Conservation (phyloP, 2,329 filamentous ascomycete genomes). For the Apiospora saccharicola region DNA sequence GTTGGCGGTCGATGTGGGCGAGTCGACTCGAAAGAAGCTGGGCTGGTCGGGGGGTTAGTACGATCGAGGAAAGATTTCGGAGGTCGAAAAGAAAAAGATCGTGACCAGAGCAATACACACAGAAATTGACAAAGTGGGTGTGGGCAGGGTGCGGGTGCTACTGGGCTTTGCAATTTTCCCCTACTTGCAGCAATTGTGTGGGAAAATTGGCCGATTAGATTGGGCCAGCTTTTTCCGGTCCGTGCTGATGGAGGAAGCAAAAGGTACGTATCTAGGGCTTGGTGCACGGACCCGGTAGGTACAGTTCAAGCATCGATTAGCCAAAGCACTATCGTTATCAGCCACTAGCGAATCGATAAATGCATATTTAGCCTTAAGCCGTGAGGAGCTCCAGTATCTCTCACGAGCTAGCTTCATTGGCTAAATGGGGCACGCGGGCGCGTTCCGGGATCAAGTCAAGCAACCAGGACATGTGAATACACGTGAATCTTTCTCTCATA, state of each 20-base stretch:
- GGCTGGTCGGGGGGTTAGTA: slow-evolving; percentile 39
- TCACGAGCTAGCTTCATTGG: background rate
- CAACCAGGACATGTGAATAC: background rate
- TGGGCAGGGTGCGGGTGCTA: slow-evolving; percentile 23
- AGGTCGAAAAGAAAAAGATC: slow-evolving; percentile 19
- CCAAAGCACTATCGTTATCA: background rate
- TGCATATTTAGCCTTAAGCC: background rate
- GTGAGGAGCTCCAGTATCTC: background rate
- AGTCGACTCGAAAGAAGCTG: slow-evolving; percentile 41
- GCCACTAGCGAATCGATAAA: background rate
- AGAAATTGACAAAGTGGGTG: slow-evolving; percentile 24
- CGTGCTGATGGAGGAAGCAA: background rate
- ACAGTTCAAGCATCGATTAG: background rate
- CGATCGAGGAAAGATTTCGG: slow-evolving; percentile 31
- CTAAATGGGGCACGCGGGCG: background rate
- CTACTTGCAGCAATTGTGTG: slow-evolving; percentile 1
- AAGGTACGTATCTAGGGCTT: slow-evolving; percentile 26
- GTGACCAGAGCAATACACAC: slow-evolving; percentile 21
- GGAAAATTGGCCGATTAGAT: slow-evolving; percentile 17
- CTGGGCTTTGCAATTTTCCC: slow-evolving; percentile 11
- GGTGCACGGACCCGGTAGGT: background rate
- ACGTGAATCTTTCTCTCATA: background rate
- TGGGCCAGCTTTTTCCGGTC: slow-evolving; percentile 10
- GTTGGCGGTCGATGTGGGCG: slow-evolving; percentile 54
- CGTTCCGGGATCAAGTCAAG: slow-evolving; percentile 11